Evolutionary conservation across 2,329 filamentous ascomycete species (phyloP), one percentile per base, ranked within the genome.

Genomic region (Lasiodiplodia sp.): DNA sequence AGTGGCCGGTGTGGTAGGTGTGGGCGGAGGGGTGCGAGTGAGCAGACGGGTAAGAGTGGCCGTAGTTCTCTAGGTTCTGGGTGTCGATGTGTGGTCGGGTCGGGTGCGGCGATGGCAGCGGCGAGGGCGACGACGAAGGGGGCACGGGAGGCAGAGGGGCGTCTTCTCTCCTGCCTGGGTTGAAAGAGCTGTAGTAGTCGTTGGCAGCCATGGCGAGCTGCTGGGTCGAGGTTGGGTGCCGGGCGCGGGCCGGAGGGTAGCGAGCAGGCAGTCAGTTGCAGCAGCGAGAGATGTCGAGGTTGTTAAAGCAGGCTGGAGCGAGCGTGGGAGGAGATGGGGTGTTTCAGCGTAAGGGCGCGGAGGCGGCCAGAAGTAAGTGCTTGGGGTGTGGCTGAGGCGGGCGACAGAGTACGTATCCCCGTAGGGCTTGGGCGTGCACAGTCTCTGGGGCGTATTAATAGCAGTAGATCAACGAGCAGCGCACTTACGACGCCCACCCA

Each of bases 161-260:
- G 70, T 84, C 80, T 73, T 78, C 77, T 71, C 85, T 80, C 63
- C 80, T 77, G 69, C 84, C 73, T 73, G 78, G 31, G 75, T 78
- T 77, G 71, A 81, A 81, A 21, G 76, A 80, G 70, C 85, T 83
- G 80, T 92, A 92, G 80, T 92, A 92, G 74, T 91, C 87, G 79
- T 83, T 82, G 68, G 82, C 78, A 56, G 83, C 82, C 83, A 85
- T 85, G 68, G 65, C 69, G 72, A 62, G 58, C 68, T 38, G 68
- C 21, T 21, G 51, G 12, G 60, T 16, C 52, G 40, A 52, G 28
- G 28, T 34, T 57, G 23, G 23, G 66, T 44, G 56, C 60, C 60
- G 60, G 44, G 58, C 58, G 58, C 23, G 40, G 40, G 40, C 40
- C 40, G 58, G 40, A 21, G 18, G 25, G 52, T 37, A 44, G 52